Base-by-base conservation (phyloP, 495 filamentous ascomycete genomes). In the Podospora pseudopauciseta region DNA sequence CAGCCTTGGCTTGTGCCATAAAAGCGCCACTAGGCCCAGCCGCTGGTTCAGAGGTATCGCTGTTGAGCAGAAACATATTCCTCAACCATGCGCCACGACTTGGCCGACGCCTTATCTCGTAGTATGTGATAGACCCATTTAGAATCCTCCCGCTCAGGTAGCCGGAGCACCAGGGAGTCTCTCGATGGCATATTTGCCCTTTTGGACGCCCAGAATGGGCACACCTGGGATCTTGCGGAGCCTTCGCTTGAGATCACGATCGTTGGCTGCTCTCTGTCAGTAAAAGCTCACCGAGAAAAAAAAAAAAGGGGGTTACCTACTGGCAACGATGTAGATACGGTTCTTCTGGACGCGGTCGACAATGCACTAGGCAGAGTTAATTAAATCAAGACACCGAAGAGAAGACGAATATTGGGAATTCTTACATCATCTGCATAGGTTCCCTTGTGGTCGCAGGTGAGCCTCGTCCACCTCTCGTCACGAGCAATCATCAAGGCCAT, bases 121-220 rank as follows among this genome's bases (percentile, higher is more conserved):
- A 49, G 39, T 49, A 49, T 49, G 39, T n/a, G 34, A 61, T n/a
- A 23, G 39, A 62, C 39, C n/a, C 61, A 65, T 62, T n/a, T 55
- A 32, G 27, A 44, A 54, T n/a, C 34, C 7, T 64, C 59, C 0
- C 23, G 30, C 23, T 74, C 70, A 79, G 11, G 73, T 73, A 4
- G 70, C 60, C 3, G 90, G 88, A 65, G 92, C 91, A 76, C 94
- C 91, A 0, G 93, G 94, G 49, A 98, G 80, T 70, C 93, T 85
- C 82, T 98, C 94, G 74, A 99, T 94, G 28, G 92, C 89, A 80
- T 97, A 97, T 79, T 96, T 97, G 19, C 88, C 92, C 70, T 88
- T 85, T 19, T 88, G 88, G 26, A 94, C 91, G 64, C 81, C 84
- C 80, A 88, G 83, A 66, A 88, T 85, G 53, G 77, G 73, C 44